Conservation (phyloP, 1,139 yeast species). For the Pichia sp. region DNA sequence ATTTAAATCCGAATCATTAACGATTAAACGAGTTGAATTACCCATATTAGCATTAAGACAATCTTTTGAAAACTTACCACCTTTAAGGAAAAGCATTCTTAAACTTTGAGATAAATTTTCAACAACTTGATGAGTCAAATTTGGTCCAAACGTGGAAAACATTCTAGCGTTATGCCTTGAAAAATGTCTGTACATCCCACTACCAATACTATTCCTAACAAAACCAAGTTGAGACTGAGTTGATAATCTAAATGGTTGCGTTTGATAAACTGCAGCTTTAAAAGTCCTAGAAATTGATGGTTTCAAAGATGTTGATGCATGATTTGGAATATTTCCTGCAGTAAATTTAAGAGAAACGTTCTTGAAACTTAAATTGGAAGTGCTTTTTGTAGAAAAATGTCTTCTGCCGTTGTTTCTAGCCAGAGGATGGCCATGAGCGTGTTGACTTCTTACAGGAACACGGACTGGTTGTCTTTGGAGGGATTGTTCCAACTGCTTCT, state of each 20-base stretch:
- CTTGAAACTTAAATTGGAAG: neutral
- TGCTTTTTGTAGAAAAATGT: conserved; percentile 16
- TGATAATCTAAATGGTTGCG: conserved; percentile 23
- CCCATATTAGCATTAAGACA: conserved; percentile 12
- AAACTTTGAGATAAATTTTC: conserved; percentile 33
- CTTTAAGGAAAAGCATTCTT: conserved; percentile 30
- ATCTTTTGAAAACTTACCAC: conserved; percentile 21
- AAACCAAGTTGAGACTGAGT: conserved; percentile 12
- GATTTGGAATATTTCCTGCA: neutral
- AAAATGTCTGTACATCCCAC: conserved; percentile 25
- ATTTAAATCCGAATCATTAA: conserved; percentile 23
- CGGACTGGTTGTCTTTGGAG: conserved; percentile 28
- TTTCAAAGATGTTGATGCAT: neutral
- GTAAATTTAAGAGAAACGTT: neutral
- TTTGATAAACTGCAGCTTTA: conserved; percentile 16
- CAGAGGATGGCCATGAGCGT: conserved; percentile 15
- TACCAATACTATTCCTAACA: conserved; percentile 14
- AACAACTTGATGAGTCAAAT: conserved; percentile 33
- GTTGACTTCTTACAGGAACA: conserved; percentile 13
- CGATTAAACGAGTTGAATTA: conserved; percentile 23
- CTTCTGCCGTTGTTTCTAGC: conserved; percentile 13
- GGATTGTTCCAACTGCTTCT: conserved; percentile 22
- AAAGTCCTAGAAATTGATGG: conserved; percentile 8
- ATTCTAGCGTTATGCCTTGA: conserved; percentile 26
- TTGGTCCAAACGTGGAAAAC: conserved; percentile 29